Base-by-base conservation (phyloP, 2,329 filamentous ascomycete genomes). In the Penicillium verrucosum region DNA sequence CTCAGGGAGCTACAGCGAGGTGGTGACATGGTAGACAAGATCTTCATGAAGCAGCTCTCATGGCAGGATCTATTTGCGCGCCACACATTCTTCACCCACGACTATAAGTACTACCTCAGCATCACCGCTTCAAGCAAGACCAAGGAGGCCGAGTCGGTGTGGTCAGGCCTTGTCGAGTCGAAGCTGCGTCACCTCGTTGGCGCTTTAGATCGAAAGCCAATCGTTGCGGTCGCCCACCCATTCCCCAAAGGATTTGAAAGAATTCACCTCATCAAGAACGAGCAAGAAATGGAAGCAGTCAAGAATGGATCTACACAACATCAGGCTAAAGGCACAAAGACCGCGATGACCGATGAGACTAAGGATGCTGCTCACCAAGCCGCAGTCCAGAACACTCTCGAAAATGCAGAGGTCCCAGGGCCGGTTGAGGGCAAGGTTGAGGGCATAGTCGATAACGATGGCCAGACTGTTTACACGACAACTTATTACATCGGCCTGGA, bases 401-500 rank as follows among this genome's bases (percentile, higher is more conserved):
- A 75, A 48, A 74, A 77, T 43, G 68, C 70, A 4, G 71, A 75
- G 36, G 67, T 72, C 11, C 72, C 74, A n/a, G 71, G 75, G 9
- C 63, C 66, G 16, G 46, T 58, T 0, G 67, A 75, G 41, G 69
- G 72, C 40, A 66, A 69, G 29, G 73, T 73, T 40, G 38, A 51
- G 29, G 48, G 30, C 5, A 72, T 68, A 29, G 72, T 77, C 27
- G 75, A 77, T 44, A 48, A 41, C 10, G 41, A 57, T 58, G 74
- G 76, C 34, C 75, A 77, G 51, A 81, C 79, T 44, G 77, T 97
- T 29, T 96, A 90, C 71, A 97, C 93, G 0, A 92, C 91, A 25
- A 97, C 92, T 1, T 93, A 92, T 73, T 99, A 97, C 71, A 91
- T 99, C 69, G 94, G 94, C 36, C 81, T 97, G 46, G 89, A 93